These are phyloP conservation scores for Annulohypoxylon moriforme DNA, from an alignment of 495 filamentous ascomycete genomes.

Conservation along the genomic window DNA sequence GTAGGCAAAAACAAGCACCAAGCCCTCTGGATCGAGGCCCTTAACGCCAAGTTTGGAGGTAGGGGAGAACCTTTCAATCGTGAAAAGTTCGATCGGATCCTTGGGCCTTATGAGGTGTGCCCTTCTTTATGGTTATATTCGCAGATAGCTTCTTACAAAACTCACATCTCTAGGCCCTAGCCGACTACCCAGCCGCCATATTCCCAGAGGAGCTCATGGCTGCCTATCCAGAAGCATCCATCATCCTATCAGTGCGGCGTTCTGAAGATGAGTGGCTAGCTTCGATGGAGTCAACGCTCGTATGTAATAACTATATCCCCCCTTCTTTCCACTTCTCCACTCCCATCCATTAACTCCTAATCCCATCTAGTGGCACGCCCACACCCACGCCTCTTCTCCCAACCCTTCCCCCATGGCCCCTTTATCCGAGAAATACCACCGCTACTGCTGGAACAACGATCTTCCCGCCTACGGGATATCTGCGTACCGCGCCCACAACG, in stretches of 20 bases:
- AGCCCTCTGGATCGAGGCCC: slow-evolving; percentile 44
- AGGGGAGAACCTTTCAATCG: slow-evolving; percentile 35
- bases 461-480: slow-evolving; percentile 39
- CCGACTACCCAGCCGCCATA: slow-evolving; percentile 54
- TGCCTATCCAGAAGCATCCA: slow-evolving; percentile 57
- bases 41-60: slow-evolving; percentile 48
- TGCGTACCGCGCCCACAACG: slow-evolving; percentile 35
- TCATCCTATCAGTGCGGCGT: slow-evolving; percentile 54
- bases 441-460: slow-evolving; percentile 49
- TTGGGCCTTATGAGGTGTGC: slow-evolving; percentile 41
- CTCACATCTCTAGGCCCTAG: slow-evolving; percentile 29
- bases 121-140: too few relatives aligned
- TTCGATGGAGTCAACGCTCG: slow-evolving; percentile 51
- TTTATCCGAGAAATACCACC: slow-evolving; percentile 45
- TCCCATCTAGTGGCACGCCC: slow-evolving; percentile 32
- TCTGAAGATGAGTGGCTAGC: slow-evolving; percentile 54
- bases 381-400: slow-evolving; percentile 38
- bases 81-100: slow-evolving; percentile 45
- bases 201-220: slow-evolving; percentile 55
- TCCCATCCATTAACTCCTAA: background rate
- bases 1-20: slow-evolving; percentile 46
- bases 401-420: slow-evolving; percentile 43
- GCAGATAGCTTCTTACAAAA: background rate
- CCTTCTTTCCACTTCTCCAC: background rate
- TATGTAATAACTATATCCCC: background rate